These are phyloP conservation scores for Ogataea ganodermae DNA, from an alignment of 805 yeast species.

Conservation along the genomic window DNA sequence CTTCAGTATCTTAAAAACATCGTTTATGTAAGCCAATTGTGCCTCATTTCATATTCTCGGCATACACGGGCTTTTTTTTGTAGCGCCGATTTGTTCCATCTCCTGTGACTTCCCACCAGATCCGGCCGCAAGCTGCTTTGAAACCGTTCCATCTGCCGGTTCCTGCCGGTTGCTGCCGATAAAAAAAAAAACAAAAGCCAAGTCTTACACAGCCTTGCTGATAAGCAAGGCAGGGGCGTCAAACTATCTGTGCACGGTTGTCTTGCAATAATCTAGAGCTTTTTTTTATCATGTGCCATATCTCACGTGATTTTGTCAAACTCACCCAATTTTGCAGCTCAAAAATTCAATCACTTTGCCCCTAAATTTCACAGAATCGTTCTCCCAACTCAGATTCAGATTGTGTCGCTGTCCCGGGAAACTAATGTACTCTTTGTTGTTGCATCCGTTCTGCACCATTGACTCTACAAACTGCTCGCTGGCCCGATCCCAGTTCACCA, in stretches of 20 bases:
- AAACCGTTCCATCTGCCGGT: slow-evolving; percentile 2
- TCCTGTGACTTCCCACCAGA: not conserved
- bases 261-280: no score
- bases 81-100: not conserved
- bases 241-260: no score
- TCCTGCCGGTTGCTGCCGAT: slow-evolving; percentile 6
- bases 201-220: slow-evolving; percentile 15
- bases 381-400: slow-evolving; percentile 6
- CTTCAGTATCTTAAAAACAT: not conserved
- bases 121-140: not conserved
- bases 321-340: not conserved
- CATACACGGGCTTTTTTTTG: not conserved
- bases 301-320: no score
- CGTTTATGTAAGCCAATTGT: not conserved
- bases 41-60: not conserved
- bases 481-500: slow-evolving; percentile 12
- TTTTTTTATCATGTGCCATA: no score
- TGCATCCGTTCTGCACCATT: not conserved
- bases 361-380: slow-evolving; percentile 6
- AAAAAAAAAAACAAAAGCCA: no score
- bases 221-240: slow-evolving; percentile 2
- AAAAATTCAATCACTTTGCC: slow-evolving; percentile 7
- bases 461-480: slow-evolving; percentile 7
- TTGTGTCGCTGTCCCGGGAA: slow-evolving; percentile 12
- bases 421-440: slow-evolving; percentile 6